These are phyloP conservation scores for Cutaneotrichosporon dermatis DNA, from an alignment of 1,284 basidiomycete species.

Conservation along the genomic window DNA sequence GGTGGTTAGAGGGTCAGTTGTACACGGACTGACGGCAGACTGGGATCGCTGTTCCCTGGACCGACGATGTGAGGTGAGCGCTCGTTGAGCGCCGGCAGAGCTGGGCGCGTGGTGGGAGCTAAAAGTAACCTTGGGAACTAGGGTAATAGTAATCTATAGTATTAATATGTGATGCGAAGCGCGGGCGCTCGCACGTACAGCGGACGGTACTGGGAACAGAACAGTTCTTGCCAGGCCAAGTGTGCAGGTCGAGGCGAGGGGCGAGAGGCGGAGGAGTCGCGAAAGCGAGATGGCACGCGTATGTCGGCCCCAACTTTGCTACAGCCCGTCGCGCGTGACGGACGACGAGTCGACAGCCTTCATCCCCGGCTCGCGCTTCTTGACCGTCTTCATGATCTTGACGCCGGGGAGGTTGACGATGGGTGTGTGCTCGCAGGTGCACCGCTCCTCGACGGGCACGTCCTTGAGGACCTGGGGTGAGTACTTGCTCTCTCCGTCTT, in stretches of 20 bases:
- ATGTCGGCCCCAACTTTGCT: background rate
- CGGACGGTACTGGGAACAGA: too few species aligned
- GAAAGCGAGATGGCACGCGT: too few species aligned
- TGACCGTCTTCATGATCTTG: slow-evolving; percentile 39
- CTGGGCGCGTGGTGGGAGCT: too few species aligned
- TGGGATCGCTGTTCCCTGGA: background rate
- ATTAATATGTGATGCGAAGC: too few species aligned
- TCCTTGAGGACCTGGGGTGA: slow-evolving; percentile 34
- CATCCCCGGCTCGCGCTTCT: slow-evolving; percentile 4
- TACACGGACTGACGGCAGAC: background rate
- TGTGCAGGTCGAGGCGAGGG: too few species aligned
- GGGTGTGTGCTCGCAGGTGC: slow-evolving; percentile 42
- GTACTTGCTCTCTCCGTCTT: background rate
- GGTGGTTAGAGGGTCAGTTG: background rate
- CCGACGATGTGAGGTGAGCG: background rate
- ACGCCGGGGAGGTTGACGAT: slow-evolving; percentile 21
- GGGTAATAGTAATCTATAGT: too few species aligned
- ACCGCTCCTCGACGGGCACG: slow-evolving; percentile 34
- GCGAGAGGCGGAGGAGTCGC: too few species aligned
- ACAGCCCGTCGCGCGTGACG: background rate
- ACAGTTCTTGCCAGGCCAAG: too few species aligned
- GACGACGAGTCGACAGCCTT: background rate
- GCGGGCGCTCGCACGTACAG: too few species aligned
- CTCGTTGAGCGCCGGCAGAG: too few species aligned
- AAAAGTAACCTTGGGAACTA: too few species aligned